phyloP scores from a whole-genome alignment of 495 filamentous ascomycete genomes.

The Penicillium atrosanguineum region DNA sequence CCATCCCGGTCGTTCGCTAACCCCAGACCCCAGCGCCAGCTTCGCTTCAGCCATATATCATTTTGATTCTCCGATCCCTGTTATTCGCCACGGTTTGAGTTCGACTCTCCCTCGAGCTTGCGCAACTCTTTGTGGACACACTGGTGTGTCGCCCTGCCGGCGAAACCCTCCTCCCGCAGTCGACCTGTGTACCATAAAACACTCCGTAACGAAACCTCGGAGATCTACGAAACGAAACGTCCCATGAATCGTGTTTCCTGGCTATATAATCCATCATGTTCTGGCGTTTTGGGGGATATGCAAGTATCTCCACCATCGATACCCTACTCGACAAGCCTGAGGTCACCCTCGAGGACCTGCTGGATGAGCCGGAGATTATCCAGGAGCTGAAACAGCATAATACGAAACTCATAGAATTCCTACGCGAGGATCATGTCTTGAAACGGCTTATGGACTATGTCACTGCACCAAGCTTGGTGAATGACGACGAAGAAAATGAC shows the following conservation, averaged over 20 bases:
- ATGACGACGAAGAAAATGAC: constrained; percentile 61
- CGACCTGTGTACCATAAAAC: constrained; percentile 30
- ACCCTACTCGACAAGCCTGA: constrained; percentile 93
- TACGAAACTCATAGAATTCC: constrained; percentile 93
- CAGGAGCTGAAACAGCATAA: constrained; percentile 98
- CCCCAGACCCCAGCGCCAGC: constrained; percentile 29
- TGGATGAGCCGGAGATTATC: constrained; percentile 93
- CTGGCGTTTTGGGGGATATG: constrained; percentile 98
- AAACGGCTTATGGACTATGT: constrained; percentile 89
- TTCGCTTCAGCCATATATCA: constrained; percentile 28
- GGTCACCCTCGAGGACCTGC: constrained; percentile 89
- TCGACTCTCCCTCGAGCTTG: background rate
- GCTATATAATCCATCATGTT: constrained; percentile 75
- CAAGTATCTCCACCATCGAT: constrained; percentile 93
- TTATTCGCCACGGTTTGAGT: constrained; percentile 1
- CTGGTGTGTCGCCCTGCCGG: constrained; percentile 20
- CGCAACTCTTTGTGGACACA: constrained; percentile 17
- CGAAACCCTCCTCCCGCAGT: constrained; percentile 7
- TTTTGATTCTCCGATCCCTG: background rate
- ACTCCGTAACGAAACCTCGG: constrained; percentile 29
- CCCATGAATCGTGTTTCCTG: constrained; percentile 41
- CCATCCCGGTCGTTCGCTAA: constrained; percentile 25
- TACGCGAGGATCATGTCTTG: constrained; percentile 84
- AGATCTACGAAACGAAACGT: constrained; percentile 29
- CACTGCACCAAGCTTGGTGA: constrained; percentile 66